Conservation (phyloP, 805 yeast genomes). For the Yamadazyma endophytica region DNA sequence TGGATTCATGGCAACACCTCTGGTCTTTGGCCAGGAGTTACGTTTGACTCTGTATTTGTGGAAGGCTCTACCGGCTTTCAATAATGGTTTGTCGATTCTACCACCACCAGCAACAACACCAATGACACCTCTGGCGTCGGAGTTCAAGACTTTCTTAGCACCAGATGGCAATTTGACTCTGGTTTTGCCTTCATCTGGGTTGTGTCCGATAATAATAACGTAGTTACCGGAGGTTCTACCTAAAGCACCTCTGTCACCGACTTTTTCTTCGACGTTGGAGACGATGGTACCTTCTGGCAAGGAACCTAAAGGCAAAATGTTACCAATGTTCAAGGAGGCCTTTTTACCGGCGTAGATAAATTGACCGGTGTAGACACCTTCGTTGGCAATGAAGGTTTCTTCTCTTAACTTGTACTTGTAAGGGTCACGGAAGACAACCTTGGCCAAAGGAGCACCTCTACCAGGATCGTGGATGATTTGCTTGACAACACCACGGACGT, state of each 20-base stretch:
- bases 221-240: constrained; percentile 99
- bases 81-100: constrained; percentile 98
- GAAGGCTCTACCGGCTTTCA: constrained; percentile 99
- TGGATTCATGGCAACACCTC: constrained; percentile 99
- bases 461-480: constrained; percentile 99
- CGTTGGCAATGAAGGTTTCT: constrained; percentile 98
- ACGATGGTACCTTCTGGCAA: constrained; percentile 96
- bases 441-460: constrained; percentile 99
- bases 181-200: constrained; percentile 98
- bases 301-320: constrained; percentile 93
- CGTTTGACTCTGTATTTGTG: constrained; percentile 99
- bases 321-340: constrained; percentile 96
- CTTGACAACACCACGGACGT: constrained; percentile 99
- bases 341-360: constrained; percentile 98
- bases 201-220: constrained; percentile 98
- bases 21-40: constrained; percentile 99
- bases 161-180: constrained; percentile 99
- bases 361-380: constrained; percentile 99
- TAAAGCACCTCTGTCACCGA: constrained; percentile 99
- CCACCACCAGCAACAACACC: constrained; percentile 99
- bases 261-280: constrained; percentile 97
- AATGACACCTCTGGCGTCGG: constrained; percentile 98
- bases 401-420: constrained; percentile 97
- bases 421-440: constrained; percentile 99
- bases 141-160: constrained; percentile 93